Conservation (phyloP, 192 early-diverging fungal genomes). For the Coemansia sp. region DNA sequence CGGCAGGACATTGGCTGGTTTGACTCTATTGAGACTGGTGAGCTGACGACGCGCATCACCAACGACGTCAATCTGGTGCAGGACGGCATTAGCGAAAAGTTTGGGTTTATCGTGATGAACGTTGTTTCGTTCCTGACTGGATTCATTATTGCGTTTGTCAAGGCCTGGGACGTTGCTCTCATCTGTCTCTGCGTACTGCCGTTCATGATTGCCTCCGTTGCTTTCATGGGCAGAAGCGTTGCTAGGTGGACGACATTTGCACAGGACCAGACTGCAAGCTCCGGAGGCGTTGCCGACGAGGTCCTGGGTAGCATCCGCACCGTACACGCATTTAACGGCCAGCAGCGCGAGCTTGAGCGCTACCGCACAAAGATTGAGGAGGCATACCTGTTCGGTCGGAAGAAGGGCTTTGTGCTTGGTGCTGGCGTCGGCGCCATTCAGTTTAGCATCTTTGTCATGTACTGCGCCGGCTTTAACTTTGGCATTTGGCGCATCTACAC, state of each 20-base stretch:
- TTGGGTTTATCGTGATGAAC: constrained; percentile 64
- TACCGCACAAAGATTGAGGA: constrained; percentile 64
- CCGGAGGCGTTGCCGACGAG: constrained; percentile 83
- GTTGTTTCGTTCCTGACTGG: constrained; percentile 69
- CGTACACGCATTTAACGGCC: constrained; percentile 78
- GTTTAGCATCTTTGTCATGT: constrained; percentile 71
- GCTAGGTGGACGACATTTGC: constrained; percentile 39
- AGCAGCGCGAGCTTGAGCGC: constrained; percentile 63
- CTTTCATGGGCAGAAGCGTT: constrained; percentile 55
- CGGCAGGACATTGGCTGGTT: constrained; percentile 90
- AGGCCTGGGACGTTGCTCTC: constrained; percentile 77
- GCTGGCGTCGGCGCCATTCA: constrained; percentile 67
- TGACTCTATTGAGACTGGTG: constrained; percentile 72
- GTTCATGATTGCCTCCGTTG: constrained; percentile 57
- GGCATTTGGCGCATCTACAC: constrained; percentile 58
- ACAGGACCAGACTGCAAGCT: constrained; percentile 72
- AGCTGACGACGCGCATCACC: constrained; percentile 81
- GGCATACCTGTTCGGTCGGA: constrained; percentile 64
- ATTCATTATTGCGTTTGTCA: constrained; percentile 76
- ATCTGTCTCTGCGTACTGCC: constrained; percentile 78
- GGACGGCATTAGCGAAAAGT: constrained; percentile 85
- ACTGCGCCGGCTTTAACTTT: constrained; percentile 78
- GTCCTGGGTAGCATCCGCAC: constrained; percentile 79
- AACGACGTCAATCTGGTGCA: constrained; percentile 82
- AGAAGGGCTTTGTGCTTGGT: constrained; percentile 59